A percentile compares a stretch with the other conserved stretches of the same genome.
Evolutionary conservation across 441 rosid species (phyloP).

Genomic region (Adansonia gregorii): DNA sequence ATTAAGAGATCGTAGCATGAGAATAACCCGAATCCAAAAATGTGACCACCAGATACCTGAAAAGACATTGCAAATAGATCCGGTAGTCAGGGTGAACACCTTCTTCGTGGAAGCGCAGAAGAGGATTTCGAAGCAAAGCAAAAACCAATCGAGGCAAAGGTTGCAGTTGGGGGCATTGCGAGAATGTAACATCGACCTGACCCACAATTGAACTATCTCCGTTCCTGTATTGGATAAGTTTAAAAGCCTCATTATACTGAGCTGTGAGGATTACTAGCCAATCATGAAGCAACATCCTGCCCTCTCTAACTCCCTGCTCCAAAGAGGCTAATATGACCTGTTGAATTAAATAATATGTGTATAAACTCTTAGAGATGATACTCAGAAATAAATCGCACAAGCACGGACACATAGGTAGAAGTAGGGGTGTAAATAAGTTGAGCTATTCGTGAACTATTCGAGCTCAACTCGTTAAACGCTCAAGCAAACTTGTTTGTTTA

Average conservation of each 20-base stretch:
- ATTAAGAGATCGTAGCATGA: slow-evolving; percentile 1
- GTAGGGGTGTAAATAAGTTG: no score
- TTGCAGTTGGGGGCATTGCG: slow-evolving; percentile 92
- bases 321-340: slow-evolving; percentile 90
- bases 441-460: no score
- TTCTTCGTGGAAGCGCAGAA: slow-evolving; percentile 96
- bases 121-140: slow-evolving; percentile 93
- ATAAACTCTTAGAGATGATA: slow-evolving; percentile 21
- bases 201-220: slow-evolving; percentile 55
- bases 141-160: slow-evolving; percentile 84
- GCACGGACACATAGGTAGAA: neutral
- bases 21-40: neutral
- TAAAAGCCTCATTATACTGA: slow-evolving; percentile 82
- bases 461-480: no score
- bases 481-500: no score
- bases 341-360: slow-evolving; percentile 17
- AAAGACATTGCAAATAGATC: slow-evolving; percentile 95
- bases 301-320: slow-evolving; percentile 94
- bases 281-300: slow-evolving; percentile 91
- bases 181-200: slow-evolving; percentile 87
- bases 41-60: slow-evolving; percentile 59
- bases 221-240: slow-evolving; percentile 65
- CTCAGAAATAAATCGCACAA: slow-evolving; percentile 4
- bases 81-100: slow-evolving; percentile 97
- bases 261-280: slow-evolving; percentile 96